Percentiles rank a stretch among this genome's conserved stretches.
Conservation (phyloP, 148 eudicot species). For the Hydrangea macrophylla region DNA sequence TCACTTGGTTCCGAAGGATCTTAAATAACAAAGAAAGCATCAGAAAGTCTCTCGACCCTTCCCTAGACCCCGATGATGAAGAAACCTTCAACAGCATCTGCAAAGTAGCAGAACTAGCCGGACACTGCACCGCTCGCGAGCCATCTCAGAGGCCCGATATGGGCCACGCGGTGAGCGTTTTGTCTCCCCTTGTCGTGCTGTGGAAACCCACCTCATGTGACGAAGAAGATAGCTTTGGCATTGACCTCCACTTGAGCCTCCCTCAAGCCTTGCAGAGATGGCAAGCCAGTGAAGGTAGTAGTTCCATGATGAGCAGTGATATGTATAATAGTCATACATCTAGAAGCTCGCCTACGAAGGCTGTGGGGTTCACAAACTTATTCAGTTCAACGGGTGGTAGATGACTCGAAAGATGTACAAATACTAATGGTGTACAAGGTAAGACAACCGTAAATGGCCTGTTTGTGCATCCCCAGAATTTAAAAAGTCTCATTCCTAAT, state of each 20-base stretch:
- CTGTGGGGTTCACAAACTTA: too few relatives aligned
- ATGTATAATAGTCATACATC: too few relatives aligned
- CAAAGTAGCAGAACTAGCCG: constrained; percentile 49
- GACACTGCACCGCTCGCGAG: constrained; percentile 48
- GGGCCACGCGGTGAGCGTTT: constrained; percentile 49
- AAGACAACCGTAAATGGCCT: too few relatives aligned
- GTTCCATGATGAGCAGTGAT: too few relatives aligned
- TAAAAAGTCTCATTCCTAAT: too few relatives aligned
- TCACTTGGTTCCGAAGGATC: constrained; percentile 63
- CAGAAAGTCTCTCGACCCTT: constrained; percentile 40
- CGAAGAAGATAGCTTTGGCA: constrained; percentile 33
- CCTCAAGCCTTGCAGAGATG: constrained; percentile 41
- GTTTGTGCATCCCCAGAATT: too few relatives aligned
- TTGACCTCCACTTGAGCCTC: constrained; percentile 35
- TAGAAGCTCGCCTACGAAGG: too few relatives aligned
- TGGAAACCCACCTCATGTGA: constrained; percentile 43
- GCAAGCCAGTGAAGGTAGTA: constrained; percentile 49
- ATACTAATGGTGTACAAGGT: too few relatives aligned
- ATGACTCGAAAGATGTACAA: too few relatives aligned
- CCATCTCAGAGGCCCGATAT: constrained; percentile 48
- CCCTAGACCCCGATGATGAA: constrained; percentile 50
- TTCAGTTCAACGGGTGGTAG: too few relatives aligned
- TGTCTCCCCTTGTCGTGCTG: constrained; percentile 42
- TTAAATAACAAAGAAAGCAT: constrained; percentile 55
- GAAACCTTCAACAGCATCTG: constrained; percentile 35